Evolutionary conservation across 1,284 basidiomycete species (phyloP), one percentile per base, ranked within the genome.

Genomic region (Leccinum pachyderme): DNA sequence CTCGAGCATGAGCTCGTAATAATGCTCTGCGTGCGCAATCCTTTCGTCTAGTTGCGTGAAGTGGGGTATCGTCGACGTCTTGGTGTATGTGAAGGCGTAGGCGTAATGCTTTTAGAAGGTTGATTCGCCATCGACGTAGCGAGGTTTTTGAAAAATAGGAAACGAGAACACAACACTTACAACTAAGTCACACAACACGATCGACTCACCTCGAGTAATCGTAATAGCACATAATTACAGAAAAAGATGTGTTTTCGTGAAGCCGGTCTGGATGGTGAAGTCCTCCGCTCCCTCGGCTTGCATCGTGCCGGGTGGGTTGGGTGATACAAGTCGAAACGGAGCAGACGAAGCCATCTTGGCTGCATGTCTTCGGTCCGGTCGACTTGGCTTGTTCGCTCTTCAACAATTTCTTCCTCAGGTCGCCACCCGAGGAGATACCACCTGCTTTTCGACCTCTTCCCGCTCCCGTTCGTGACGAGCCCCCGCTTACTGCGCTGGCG

Each of bases 161-260:
- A 76, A n/a, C 96, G 88, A 9, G 88, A 85, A 71, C 96, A 97
- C 13, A 98, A 75, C 37, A 95, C 76, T 91, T 98, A 58, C 8
- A 18, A 46, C 45, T 37, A 8, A 54, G 46, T 27, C 49, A 39
- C 11, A 22, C 35, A 12, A 46, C 31, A 52, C 39, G 27, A 1
- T 24, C 45, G 22, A 72, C 81, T 51, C 56, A 93, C 93, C 82
- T 95, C 89, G 27, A 97, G 72, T 46, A 96, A 76, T 37, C 95
- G 84, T 64, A 97, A 73, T 45, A 97, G 76, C 12, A 86, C 83
- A 75, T 97, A 99, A 68, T 93, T 98, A 60, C 88, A 86, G 74
- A 94, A 98, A 74, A 98, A 94, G 13, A 82, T 80, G 60, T 83
- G 79, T 60, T 78, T 78, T 39, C 79, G 74, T 29, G 78, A 67